These are phyloP conservation scores for Boechera stricta DNA, from an alignment of 345 rosid species.

Conservation along the genomic window DNA sequence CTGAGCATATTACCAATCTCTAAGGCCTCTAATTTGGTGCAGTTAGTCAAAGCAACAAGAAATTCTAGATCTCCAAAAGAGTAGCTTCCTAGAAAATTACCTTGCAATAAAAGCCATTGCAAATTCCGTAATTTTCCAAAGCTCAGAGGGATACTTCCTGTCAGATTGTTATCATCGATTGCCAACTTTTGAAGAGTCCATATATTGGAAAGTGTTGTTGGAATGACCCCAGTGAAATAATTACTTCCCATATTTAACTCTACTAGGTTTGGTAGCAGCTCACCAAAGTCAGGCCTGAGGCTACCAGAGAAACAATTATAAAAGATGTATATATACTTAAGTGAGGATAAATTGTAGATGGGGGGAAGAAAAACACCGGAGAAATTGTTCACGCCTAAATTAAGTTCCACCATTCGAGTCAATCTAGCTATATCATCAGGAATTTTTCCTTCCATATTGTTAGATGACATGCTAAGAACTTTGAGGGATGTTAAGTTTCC, in stretches of 20 bases:
- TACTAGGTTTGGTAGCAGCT: neutral
- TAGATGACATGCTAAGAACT: neutral
- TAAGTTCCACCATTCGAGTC: neutral
- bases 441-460: constrained; percentile 7
- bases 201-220: constrained; percentile 10
- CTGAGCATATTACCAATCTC: neutral
- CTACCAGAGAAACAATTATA: neutral
- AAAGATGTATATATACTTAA: neutral
- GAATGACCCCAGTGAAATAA: neutral
- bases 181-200: neutral
- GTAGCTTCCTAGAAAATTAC: neutral
- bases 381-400: neutral
- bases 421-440: neutral
- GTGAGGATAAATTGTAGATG: neutral
- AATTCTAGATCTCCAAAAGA: constrained; percentile 30
- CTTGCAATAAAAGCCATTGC: accelerated
- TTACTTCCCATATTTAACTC: neutral
- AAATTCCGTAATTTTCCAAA: neutral
- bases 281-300: neutral
- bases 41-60: constrained; percentile 15
- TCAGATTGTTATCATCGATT: neutral
- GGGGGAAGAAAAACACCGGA: neutral
- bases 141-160: neutral
- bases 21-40: neutral
- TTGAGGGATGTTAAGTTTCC: neutral